These are phyloP conservation scores for Paraphoma chrysanthemicola DNA, from an alignment of 2,329 filamentous ascomycete species.

Conservation along the genomic window DNA sequence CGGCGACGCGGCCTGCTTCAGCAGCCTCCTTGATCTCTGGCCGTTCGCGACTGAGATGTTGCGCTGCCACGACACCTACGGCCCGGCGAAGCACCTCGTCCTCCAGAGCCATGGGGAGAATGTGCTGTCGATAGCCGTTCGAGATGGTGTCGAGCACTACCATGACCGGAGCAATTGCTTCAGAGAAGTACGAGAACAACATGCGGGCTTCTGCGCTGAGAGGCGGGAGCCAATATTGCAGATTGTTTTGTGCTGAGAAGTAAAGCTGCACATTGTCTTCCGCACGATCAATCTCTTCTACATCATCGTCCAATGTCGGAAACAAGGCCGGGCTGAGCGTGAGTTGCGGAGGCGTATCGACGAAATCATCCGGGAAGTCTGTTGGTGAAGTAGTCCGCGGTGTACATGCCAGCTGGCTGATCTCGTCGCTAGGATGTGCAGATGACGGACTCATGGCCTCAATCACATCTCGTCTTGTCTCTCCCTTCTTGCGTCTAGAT, in stretches of 20 bases:
- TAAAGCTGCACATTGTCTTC: neutral
- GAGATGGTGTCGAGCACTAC: conserved; percentile 46
- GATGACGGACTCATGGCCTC: neutral
- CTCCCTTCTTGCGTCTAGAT: neutral
- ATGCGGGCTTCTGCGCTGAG: conserved; percentile 40
- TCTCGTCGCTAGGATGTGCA: neutral
- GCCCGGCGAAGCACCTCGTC: conserved; percentile 46
- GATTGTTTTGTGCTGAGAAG: conserved; percentile 7
- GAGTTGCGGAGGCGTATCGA: neutral
- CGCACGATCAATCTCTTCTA: conserved; percentile 10
- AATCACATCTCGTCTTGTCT: neutral
- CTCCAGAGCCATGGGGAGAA: conserved; percentile 51
- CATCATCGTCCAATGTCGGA: conserved; percentile 2
- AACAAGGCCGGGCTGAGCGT: neutral
- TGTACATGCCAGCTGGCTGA: neutral
- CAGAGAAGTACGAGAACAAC: conserved; percentile 49
- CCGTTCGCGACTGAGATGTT: conserved; percentile 45
- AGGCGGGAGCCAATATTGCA: conserved; percentile 30
- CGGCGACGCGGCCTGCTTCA: conserved; percentile 44
- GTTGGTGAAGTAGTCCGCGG: neutral
- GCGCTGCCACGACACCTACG: conserved; percentile 50
- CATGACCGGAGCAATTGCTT: conserved; percentile 50
- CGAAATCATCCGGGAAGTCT: neutral
- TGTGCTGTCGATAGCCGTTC: conserved; percentile 51
- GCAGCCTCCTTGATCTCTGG: conserved; percentile 42